Conservation (phyloP, 306 rosid species). For the Lathyrus aphaca region DNA sequence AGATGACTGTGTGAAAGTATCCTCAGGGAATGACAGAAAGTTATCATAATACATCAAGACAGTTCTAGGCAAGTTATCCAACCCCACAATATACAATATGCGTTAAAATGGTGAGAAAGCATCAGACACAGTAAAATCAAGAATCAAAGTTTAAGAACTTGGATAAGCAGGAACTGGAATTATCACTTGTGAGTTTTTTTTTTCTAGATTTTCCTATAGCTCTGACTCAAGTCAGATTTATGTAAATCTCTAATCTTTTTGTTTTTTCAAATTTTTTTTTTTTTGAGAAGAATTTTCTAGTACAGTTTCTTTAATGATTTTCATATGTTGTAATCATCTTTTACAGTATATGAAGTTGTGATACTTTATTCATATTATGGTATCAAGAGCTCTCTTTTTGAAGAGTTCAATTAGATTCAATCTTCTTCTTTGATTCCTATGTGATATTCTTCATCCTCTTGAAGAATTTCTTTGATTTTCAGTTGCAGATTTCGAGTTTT, state of each 20-base stretch:
- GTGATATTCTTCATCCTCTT: no score
- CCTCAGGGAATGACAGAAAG: conserved; percentile 56
- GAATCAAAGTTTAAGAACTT: conserved; percentile 10
- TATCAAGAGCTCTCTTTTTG: no score
- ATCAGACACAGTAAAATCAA: conserved; percentile 48
- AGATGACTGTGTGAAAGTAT: conserved; percentile 53
- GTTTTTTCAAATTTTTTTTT: no score
- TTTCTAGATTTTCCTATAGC: not conserved
- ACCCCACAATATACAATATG: conserved; percentile 50
- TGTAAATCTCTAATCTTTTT: not conserved
- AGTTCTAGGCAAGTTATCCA: conserved; percentile 57
- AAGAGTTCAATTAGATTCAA: no score
- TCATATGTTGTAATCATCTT: no score
- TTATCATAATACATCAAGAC: conserved; percentile 55
- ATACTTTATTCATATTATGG: no score
- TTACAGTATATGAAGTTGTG: no score
- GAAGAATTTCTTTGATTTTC: no score
- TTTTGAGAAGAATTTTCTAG: no score
- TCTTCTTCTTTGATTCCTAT: no score
- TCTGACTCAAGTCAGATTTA: not conserved
- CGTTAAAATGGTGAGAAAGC: conserved; percentile 49
- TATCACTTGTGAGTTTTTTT: conserved; percentile 9
- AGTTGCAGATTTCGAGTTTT: no score
- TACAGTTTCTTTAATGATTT: no score
- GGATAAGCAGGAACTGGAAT: conserved; percentile 7